Percentiles rank a stretch among this genome's conserved stretches.
Evolutionary conservation across 2,329 filamentous ascomycete species (phyloP).

Genomic region (Cercospora sp.): DNA sequence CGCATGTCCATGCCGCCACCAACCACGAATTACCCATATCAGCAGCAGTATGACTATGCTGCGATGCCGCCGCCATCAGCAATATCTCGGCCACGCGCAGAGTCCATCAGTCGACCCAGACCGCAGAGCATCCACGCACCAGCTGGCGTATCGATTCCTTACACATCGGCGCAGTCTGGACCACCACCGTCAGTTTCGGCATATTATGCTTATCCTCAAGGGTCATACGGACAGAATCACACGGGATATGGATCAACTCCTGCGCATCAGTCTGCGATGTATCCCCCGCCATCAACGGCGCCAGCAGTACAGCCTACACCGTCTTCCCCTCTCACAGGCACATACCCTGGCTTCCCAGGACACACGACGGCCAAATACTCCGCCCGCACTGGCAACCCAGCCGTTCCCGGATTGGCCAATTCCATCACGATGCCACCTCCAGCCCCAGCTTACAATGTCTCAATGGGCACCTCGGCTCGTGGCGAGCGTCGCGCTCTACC

Average conservation of each 20-base stretch:
- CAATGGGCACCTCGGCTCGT: conserved; percentile 22
- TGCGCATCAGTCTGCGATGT: conserved; percentile 25
- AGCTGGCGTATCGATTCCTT: conserved; percentile 20
- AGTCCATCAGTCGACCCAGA: conserved; percentile 21
- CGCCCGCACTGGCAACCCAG: conserved; percentile 29
- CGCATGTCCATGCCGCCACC: conserved; percentile 17
- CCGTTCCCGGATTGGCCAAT: conserved; percentile 23
- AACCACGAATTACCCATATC: conserved; percentile 19
- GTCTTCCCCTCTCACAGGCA: conserved; percentile 16
- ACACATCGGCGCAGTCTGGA: conserved; percentile 20
- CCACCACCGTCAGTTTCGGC: conserved; percentile 34
- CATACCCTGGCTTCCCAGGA: conserved; percentile 23
- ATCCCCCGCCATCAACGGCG: conserved; percentile 28
- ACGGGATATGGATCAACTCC: conserved; percentile 23
- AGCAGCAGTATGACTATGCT: conserved; percentile 26
- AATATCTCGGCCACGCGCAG: conserved; percentile 21
- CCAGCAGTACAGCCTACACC: conserved; percentile 21
- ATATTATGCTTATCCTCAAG: conserved; percentile 24
- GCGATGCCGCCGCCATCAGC: conserved; percentile 24
- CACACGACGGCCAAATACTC: conserved; percentile 26
- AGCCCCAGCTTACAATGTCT: conserved; percentile 10
- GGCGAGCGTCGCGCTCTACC: conserved; percentile 6
- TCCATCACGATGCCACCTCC: conserved; percentile 16
- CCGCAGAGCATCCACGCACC: conserved; percentile 30
- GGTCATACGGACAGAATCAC: conserved; percentile 20